A percentile compares a stretch with the other conserved stretches of the same genome.
phyloP scores from a whole-genome alignment of 1,139 yeast genomes.

The Debaryomyces subglobosus region DNA sequence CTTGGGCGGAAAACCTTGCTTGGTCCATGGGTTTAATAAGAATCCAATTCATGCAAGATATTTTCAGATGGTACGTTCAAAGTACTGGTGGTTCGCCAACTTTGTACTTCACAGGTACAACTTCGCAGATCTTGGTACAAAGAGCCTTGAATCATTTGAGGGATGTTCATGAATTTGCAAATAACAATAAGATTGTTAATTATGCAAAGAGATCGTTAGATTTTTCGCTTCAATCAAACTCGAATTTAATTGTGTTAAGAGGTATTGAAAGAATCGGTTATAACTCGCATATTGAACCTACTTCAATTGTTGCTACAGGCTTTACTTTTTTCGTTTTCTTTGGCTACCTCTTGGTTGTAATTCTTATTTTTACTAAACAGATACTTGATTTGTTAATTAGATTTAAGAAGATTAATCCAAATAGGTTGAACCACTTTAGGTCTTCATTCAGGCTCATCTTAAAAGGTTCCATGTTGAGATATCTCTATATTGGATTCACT shows the following conservation, averaged over 20 bases:
- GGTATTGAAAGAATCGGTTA: constrained; percentile 78
- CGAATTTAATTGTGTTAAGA: constrained; percentile 61
- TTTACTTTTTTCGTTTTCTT: constrained; percentile 72
- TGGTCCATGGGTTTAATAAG: constrained; percentile 86
- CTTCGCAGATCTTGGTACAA: constrained; percentile 67
- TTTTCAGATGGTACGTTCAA: constrained; percentile 81
- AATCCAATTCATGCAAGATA: constrained; percentile 69
- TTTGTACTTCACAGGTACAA: constrained; percentile 57
- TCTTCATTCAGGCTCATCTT: constrained; percentile 55
- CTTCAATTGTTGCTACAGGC: constrained; percentile 75
- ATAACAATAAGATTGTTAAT: constrained; percentile 11
- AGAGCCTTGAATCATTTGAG: constrained; percentile 47
- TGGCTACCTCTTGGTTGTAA: constrained; percentile 53
- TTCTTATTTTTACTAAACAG: constrained; percentile 57
- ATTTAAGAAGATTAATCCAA: constrained; percentile 48
- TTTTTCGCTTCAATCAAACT: constrained; percentile 38
- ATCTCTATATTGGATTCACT: constrained; percentile 74
- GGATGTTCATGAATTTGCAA: constrained; percentile 26
- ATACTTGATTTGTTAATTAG: constrained; percentile 48
- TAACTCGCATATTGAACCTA: constrained; percentile 67
- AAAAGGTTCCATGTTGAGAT: constrained; percentile 71
- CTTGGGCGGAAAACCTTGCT: constrained; percentile 81
- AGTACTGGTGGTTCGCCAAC: constrained; percentile 78
- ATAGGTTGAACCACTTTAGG: constrained; percentile 53
- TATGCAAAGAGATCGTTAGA: constrained; percentile 30